These are phyloP conservation scores for Candida stauntonica DNA, from an alignment of 805 yeast species.

Conservation along the genomic window DNA sequence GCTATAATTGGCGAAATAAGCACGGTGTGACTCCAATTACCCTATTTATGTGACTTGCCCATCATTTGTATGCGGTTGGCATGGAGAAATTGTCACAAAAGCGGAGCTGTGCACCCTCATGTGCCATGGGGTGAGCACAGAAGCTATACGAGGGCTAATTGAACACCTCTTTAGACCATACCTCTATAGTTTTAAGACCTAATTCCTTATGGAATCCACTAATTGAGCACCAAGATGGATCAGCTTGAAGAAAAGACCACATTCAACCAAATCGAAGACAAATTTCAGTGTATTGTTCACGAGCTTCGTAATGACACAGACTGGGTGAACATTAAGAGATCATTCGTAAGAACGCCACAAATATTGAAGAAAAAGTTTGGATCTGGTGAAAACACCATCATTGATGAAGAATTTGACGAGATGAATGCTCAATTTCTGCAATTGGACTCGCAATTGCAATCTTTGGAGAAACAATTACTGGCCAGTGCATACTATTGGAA, in stretches of 20 bases:
- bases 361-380: slow-evolving; percentile 80
- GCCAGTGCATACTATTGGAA: slow-evolving; percentile 3
- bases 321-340: slow-evolving; percentile 50
- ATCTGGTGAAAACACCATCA: slow-evolving; percentile 53
- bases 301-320: slow-evolving; percentile 24
- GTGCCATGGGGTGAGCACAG: too few species aligned
- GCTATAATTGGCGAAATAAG: too few species aligned
- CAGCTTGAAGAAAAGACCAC: neutral
- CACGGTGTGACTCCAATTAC: too few species aligned
- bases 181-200: neutral
- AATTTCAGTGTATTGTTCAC: slow-evolving; percentile 25
- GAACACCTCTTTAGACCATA: neutral
- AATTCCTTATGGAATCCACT: too few species aligned
- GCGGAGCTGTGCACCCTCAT: neutral
- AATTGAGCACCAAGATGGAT: too few species aligned
- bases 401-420: slow-evolving; percentile 38
- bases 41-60: too few species aligned
- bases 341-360: slow-evolving; percentile 86
- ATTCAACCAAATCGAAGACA: slow-evolving; percentile 8
- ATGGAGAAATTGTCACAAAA: too few species aligned
- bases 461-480: slow-evolving; percentile 16
- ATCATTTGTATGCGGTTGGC: too few species aligned
- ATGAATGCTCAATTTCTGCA: slow-evolving; percentile 3
- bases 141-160: neutral
- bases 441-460: slow-evolving; percentile 3